phyloP scores from a whole-genome alignment of 2,329 filamentous ascomycete genomes.

The Ceratocystis cubensis region DNA sequence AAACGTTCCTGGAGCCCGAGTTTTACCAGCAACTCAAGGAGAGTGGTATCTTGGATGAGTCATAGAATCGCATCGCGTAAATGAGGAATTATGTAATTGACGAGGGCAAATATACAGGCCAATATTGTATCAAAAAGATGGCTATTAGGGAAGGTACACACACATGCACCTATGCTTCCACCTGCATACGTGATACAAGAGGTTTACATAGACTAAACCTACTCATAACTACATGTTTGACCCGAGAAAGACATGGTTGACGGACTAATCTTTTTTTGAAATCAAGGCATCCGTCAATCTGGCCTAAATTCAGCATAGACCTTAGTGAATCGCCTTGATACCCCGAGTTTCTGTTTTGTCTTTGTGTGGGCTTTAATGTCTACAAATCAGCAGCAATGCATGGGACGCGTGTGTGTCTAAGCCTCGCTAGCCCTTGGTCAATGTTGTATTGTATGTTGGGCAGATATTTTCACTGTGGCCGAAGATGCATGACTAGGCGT shows the following conservation, averaged over 20 bases:
- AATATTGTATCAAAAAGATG: neutral
- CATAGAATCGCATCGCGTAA: slow-evolving; percentile 22
- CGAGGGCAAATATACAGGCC: neutral
- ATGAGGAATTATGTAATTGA: neutral
- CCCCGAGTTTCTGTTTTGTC: neutral
- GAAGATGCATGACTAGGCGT: no score
- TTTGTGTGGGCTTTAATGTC: neutral
- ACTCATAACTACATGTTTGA: neutral
- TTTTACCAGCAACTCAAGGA: slow-evolving; percentile 80
- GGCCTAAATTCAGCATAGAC: neutral
- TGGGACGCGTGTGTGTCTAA: neutral
- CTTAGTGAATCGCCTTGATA: neutral
- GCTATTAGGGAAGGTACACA: neutral
- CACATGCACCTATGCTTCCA: neutral
- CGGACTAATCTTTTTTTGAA: neutral
- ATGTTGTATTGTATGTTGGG: no score
- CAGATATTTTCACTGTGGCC: no score
- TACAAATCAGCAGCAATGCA: neutral
- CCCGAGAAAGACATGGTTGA: neutral
- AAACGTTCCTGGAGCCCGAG: slow-evolving; percentile 92
- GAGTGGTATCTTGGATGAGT: slow-evolving; percentile 65
- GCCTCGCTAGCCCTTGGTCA: no score
- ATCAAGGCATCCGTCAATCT: neutral
- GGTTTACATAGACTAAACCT: no score
- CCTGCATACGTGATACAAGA: neutral